These are phyloP conservation scores for Fusarium subtropicale DNA, from an alignment of 2,329 filamentous ascomycete species.

Conservation along the genomic window DNA sequence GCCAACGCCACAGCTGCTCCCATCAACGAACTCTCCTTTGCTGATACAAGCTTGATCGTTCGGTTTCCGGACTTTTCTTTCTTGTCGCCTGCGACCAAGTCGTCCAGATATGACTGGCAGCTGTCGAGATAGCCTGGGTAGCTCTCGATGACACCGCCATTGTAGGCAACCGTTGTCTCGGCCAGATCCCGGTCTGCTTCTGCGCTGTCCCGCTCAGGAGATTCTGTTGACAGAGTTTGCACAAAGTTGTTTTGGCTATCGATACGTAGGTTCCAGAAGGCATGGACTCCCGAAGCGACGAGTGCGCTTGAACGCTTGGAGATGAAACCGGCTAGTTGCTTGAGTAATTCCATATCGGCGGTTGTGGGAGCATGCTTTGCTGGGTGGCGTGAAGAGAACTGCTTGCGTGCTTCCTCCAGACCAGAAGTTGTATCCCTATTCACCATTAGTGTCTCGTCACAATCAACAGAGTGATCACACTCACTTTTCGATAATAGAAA, in stretches of 20 bases:
- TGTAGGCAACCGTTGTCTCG: conserved; percentile 76
- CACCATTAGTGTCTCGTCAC: conserved; percentile 36
- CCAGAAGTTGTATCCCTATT: conserved; percentile 59
- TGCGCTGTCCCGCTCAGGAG: conserved; percentile 56
- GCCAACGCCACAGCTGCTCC: conserved; percentile 79
- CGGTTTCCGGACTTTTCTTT: conserved; percentile 52
- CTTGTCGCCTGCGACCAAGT: conserved; percentile 58
- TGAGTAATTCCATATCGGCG: conserved; percentile 64
- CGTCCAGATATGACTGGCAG: conserved; percentile 73
- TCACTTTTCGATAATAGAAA: conserved; percentile 69
- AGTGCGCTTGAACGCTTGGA: conserved; percentile 69
- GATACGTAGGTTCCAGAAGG: conserved; percentile 68
- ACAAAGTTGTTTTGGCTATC: conserved; percentile 58
- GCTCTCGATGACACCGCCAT: conserved; percentile 82
- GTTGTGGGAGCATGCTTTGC: conserved; percentile 55
- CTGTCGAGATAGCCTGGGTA: conserved; percentile 74
- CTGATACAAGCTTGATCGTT: conserved; percentile 72
- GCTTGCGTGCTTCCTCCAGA: conserved; percentile 57
- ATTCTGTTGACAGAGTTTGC: conserved; percentile 47
- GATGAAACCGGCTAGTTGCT: conserved; percentile 65
- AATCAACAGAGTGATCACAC: conserved; percentile 39
- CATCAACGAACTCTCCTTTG: conserved; percentile 78
- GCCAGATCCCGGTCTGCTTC: conserved; percentile 62
- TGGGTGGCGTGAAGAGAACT: conserved; percentile 65
- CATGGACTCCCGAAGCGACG: conserved; percentile 68